Evolutionary conservation across 2,329 filamentous ascomycete genomes (phyloP).

Genomic region (Aureobasidium sp.): DNA sequence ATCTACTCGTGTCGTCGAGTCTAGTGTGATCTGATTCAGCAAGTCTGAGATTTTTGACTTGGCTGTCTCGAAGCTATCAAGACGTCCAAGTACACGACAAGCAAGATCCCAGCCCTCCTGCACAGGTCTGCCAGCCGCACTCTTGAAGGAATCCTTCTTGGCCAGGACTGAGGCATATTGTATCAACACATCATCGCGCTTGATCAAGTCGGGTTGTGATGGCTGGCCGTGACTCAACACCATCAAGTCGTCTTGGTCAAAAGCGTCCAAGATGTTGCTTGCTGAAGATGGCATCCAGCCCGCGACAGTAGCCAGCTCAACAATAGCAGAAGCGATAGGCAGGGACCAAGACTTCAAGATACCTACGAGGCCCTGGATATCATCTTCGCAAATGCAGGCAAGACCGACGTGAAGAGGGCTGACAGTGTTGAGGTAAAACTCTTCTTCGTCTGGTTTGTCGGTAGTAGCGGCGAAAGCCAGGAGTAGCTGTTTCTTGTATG

Average conservation of each 20-base stretch:
- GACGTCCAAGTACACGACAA: constrained; percentile 70
- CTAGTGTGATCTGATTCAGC: constrained; percentile 64
- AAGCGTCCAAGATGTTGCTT: constrained; percentile 52
- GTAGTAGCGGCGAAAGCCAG: constrained; percentile 61
- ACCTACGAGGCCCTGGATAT: constrained; percentile 66
- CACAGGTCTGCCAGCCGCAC: constrained; percentile 26
- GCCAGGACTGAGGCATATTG: constrained; percentile 64
- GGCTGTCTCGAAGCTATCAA: constrained; percentile 66
- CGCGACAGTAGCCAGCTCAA: constrained; percentile 75
- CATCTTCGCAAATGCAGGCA: constrained; percentile 75
- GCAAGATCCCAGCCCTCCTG: constrained; percentile 80
- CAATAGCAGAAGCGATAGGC: constrained; percentile 67
- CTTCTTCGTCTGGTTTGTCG: constrained; percentile 55
- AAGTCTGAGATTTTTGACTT: constrained; percentile 68
- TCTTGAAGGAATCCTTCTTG: constrained; percentile 36
- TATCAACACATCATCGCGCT: constrained; percentile 71
- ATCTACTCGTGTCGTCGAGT: constrained; percentile 66
- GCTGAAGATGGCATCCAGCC: constrained; percentile 67
- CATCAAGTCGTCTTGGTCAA: constrained; percentile 79
- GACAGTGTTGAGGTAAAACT: constrained; percentile 67
- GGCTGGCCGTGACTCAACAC: constrained; percentile 65
- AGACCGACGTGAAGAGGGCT: constrained; percentile 74
- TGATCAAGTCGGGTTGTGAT: constrained; percentile 52
- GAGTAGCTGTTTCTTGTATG: constrained; percentile 68
- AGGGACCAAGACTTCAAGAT: constrained; percentile 76